Percentiles rank a stretch among this genome's conserved stretches.
Conservation (phyloP, 2,329 filamentous ascomycete genomes). For the Stachybotrys chlorohalonatus region DNA sequence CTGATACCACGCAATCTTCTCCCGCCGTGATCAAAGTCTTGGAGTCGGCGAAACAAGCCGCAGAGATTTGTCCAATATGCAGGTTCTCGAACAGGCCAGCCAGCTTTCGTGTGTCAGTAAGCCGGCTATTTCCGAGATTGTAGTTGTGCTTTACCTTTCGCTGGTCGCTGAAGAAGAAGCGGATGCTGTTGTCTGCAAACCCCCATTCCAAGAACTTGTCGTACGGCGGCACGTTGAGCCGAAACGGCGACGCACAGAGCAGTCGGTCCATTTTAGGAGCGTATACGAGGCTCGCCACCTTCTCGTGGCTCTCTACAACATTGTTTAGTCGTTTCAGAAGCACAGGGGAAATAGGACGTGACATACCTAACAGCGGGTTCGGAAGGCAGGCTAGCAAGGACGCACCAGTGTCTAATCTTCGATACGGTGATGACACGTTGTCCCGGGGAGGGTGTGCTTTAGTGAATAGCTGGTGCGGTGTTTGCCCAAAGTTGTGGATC, state of each 20-base stretch:
- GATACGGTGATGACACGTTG: conserved; percentile 51
- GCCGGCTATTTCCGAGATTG: conserved; percentile 1
- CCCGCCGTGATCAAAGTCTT: conserved; percentile 87
- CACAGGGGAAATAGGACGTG: background rate
- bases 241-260: conserved; percentile 73
- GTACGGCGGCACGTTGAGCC: conserved; percentile 82
- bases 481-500: conserved; percentile 98
- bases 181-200: conserved; percentile 83
- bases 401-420: conserved; percentile 68
- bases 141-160: conserved; percentile 47
- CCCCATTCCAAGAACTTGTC: conserved; percentile 96
- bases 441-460: conserved; percentile 73
- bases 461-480: conserved; percentile 87
- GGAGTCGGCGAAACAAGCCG: conserved; percentile 77
- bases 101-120: conserved; percentile 31
- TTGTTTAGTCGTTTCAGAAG: background rate
- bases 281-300: conserved; percentile 70
- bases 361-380: conserved; percentile 61
- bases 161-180: conserved; percentile 80
- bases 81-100: conserved; percentile 89
- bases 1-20: conserved; percentile 81
- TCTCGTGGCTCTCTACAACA: conserved; percentile 56
- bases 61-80: conserved; percentile 82
- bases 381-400: conserved; percentile 70
- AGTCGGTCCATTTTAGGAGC: conserved; percentile 73